Evolutionary conservation across 306 rosid genomes (phyloP).

Genomic region (Morella rubra): DNA sequence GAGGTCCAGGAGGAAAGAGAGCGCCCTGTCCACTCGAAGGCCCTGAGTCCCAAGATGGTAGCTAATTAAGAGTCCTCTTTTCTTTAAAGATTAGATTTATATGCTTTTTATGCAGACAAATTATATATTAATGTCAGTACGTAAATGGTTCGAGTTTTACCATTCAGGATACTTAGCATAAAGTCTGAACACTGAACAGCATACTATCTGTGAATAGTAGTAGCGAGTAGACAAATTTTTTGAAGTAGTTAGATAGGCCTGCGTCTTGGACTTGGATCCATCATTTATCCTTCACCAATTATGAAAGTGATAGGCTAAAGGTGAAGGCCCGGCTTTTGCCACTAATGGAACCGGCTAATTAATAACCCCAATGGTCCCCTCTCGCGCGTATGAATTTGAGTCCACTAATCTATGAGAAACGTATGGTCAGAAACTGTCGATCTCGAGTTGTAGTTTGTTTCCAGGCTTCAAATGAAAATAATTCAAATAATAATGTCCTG

Average conservation of each 20-base stretch:
- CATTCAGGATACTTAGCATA: no score
- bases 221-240: not conserved
- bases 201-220: no score
- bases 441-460: no score
- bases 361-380: conserved; percentile 12
- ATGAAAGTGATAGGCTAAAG: conserved; percentile 24
- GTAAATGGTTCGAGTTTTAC: no score
- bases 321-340: not conserved
- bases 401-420: not conserved
- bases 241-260: not conserved
- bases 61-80: not conserved
- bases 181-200: no score
- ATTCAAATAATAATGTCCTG: no score
- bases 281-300: conserved; percentile 2
- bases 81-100: not conserved
- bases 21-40: not conserved
- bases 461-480: no score
- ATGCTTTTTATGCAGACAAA: no score
- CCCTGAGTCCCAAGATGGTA: not conserved
- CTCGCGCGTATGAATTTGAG: not conserved
- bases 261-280: not conserved
- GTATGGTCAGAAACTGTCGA: not conserved
- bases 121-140: no score
- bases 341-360: conserved; percentile 29
- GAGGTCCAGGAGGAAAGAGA: not conserved